These are phyloP conservation scores for Stevia rebaudiana DNA, from an alignment of 140 eudicot species.

Conservation along the genomic window DNA sequence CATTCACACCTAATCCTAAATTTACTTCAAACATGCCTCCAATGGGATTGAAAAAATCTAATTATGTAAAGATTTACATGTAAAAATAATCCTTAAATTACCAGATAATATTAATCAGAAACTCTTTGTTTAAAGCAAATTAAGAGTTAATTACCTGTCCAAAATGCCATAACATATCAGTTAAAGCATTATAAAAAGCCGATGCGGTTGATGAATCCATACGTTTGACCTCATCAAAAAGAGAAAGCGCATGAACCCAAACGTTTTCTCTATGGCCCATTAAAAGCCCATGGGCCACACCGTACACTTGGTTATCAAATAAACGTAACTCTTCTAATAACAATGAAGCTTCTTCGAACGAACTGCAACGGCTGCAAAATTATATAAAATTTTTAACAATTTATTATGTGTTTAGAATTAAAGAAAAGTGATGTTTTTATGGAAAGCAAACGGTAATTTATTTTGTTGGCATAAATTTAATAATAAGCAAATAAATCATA, in stretches of 20 bases:
- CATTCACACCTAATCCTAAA: too few species aligned
- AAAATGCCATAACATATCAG: constrained; percentile 98
- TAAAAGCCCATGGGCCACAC: constrained; percentile 92
- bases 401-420: not conserved
- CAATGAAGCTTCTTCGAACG: constrained; percentile 91
- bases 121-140: not conserved
- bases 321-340: constrained; percentile 75
- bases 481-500: not conserved
- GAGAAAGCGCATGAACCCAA: constrained; percentile 82
- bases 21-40: too few species aligned
- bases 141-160: constrained; percentile 60
- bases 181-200: constrained; percentile 93
- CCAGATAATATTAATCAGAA: constrained; percentile 1
- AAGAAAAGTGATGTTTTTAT: not conserved
- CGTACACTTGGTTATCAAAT: constrained; percentile 88
- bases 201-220: constrained; percentile 97
- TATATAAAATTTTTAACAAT: not conserved
- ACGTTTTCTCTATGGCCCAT: constrained; percentile 66
- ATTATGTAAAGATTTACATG: not conserved
- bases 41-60: not conserved
- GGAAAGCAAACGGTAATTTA: not conserved
- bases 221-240: constrained; percentile 86
- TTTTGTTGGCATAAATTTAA: not conserved
- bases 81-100: not conserved
- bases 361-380: constrained; percentile 77